Conservation (phyloP, 106 monocot species). For the Allium fistulosum region DNA sequence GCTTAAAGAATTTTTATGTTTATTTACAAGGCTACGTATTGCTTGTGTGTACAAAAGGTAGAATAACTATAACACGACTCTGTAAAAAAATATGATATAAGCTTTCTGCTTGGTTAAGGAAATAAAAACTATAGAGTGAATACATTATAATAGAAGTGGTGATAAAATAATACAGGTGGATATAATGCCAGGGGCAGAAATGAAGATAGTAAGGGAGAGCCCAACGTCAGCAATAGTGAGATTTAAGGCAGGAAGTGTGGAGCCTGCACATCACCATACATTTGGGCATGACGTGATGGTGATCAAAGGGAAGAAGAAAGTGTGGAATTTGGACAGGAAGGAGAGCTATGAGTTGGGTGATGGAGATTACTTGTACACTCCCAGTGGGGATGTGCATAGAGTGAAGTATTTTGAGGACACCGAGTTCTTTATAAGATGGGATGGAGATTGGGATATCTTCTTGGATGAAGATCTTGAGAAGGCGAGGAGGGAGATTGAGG, state of each 20-base stretch:
- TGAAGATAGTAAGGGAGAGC: slow-evolving; percentile 76
- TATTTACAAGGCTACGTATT: no score
- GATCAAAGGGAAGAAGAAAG: slow-evolving; percentile 78
- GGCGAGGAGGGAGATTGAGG: slow-evolving; percentile 13
- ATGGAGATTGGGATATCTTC: slow-evolving; percentile 88
- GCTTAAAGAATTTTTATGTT: no score
- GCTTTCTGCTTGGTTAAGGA: no score
- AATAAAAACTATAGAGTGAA: not conserved
- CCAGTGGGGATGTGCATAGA: slow-evolving; percentile 69
- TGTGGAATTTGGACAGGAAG: slow-evolving; percentile 73
- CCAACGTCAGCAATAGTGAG: slow-evolving; percentile 74
- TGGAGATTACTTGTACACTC: slow-evolving; percentile 79
- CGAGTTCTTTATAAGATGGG: slow-evolving; percentile 94
- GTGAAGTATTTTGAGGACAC: slow-evolving; percentile 88
- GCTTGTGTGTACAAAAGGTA: no score
- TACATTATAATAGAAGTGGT: no score
- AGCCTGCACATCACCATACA: slow-evolving; percentile 92
- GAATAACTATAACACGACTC: no score
- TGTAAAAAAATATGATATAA: no score
- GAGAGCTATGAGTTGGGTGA: slow-evolving; percentile 56
- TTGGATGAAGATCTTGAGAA: slow-evolving; percentile 71
- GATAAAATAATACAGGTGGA: slow-evolving; percentile 18
- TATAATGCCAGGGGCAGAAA: slow-evolving; percentile 89
- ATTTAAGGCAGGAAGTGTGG: slow-evolving; percentile 72
- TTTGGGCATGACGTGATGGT: slow-evolving; percentile 82